Evolutionary conservation across 345 rosid genomes (phyloP).

Genomic region (Arabidopsis thaliana): DNA sequence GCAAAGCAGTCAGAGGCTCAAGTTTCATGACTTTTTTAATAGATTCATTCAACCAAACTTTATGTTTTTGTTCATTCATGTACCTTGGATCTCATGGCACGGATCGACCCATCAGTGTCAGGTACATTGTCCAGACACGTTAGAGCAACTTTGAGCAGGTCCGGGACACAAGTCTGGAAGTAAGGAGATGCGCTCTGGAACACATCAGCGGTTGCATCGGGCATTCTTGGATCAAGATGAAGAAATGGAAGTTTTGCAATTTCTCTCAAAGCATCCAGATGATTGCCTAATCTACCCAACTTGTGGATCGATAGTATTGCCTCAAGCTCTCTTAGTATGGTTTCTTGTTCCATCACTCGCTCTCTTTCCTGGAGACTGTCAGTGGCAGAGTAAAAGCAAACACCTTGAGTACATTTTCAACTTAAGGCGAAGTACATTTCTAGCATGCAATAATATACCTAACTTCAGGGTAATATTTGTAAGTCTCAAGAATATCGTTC

Average conservation of each 20-base stretch:
- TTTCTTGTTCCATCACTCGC: conserved; percentile 83
- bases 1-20: conserved; percentile 35
- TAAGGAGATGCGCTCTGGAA: conserved; percentile 79
- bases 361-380: conserved; percentile 83
- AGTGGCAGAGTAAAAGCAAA: neutral
- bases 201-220: conserved; percentile 55
- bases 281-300: conserved; percentile 65
- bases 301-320: conserved; percentile 82
- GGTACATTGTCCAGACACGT: conserved; percentile 85
- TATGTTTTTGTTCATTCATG: neutral
- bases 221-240: conserved; percentile 82
- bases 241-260: conserved; percentile 90
- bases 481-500: conserved; percentile 81
- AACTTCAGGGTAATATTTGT: conserved; percentile 84
- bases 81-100: conserved; percentile 94
- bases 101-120: conserved; percentile 89
- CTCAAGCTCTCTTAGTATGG: conserved; percentile 93
- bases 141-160: conserved; percentile 78
- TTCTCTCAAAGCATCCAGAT: conserved; percentile 89
- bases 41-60: neutral
- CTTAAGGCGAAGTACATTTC: neutral
- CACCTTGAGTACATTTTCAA: conserved; percentile 28
- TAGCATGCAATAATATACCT: conserved; percentile 51
- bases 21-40: conserved; percentile 14
- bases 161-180: conserved; percentile 90